Base-by-base conservation (phyloP, 2,329 filamentous ascomycete genomes). In the Beauveria australis region DNA sequence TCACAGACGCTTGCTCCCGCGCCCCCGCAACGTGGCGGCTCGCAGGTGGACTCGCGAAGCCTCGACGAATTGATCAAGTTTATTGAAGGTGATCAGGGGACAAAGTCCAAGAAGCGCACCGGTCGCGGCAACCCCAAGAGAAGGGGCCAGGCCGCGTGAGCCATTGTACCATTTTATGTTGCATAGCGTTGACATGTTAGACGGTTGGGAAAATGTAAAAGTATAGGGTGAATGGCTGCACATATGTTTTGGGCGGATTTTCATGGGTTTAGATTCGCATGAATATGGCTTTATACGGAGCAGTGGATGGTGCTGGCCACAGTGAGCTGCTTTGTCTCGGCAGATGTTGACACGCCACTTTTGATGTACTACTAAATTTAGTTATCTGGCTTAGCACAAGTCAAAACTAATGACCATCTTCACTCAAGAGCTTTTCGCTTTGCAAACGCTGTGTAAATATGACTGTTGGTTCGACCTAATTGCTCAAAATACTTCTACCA, bases 51-150 rank as follows among this genome's bases (percentile, higher is more conserved):
- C 71, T 85, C 88, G 60, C 83, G 92, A 67, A 96, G 87, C 76
- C 92, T 99, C 64, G 92, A 97, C 67, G 93, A 99, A 73, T 78
- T 99, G 46, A 81, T 99, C 71, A 91, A 89, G 74, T 97, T 93
- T 75, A 97, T 99, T 67, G 94, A 97, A 74, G 93, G 92, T 48
- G 82, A 85, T 59, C 76, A 79, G 63, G 78, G 80, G 68, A 76
- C 77, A 64, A 78, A 75, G 63, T 73, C 75, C n/a, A 87, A 86
- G 75, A 85, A 85, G 72, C 78, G 79, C 53, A 71, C 79, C 44
- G 74, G 76, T 57, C 78, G 80, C 30, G 78, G 76, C 64, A 84
- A 83, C 64, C 82, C 82, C 12, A 86, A 85, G 74, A 75, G 79
- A 63, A 74, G 82, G 55, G 79, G 81, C 24, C 57, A 64, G 22